Conservation (phyloP, 2,329 filamentous ascomycete genomes). For the Sclerotinia subarctica region DNA sequence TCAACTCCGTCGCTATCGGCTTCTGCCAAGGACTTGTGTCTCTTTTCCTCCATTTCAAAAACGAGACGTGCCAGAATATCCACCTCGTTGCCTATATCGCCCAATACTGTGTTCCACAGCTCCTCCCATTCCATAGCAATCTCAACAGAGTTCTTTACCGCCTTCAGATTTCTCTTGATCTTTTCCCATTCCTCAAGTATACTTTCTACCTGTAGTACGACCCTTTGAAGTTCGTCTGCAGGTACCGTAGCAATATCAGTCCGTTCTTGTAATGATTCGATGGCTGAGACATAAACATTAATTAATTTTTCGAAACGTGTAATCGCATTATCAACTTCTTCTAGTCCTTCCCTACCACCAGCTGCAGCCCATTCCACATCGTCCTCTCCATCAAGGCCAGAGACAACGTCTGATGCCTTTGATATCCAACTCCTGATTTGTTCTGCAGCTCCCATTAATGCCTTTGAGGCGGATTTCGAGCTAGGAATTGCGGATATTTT, state of each 20-base stretch:
- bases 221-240: conserved; percentile 65
- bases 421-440: conserved; percentile 93
- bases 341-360: conserved; percentile 77
- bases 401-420: conserved; percentile 86
- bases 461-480: conserved; percentile 76
- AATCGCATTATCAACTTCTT: conserved; percentile 71
- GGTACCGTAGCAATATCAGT: conserved; percentile 71
- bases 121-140: conserved; percentile 99
- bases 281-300: conserved; percentile 89
- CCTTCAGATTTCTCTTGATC: conserved; percentile 73
- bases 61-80: conserved; percentile 76
- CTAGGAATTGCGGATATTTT: conserved; percentile 83
- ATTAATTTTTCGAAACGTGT: conserved; percentile 82
- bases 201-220: conserved; percentile 84
- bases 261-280: conserved; percentile 82
- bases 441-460: conserved; percentile 80
- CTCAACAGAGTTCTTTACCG: conserved; percentile 86
- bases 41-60: conserved; percentile 96
- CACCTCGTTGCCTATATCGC: conserved; percentile 87
- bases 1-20: conserved; percentile 64
- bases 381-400: conserved; percentile 87
- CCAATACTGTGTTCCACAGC: conserved; percentile 88
- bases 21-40: conserved; percentile 71
- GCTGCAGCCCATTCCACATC: conserved; percentile 96
- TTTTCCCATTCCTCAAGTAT: conserved; percentile 82